Percentiles rank a stretch among this genome's conserved stretches.
Evolutionary conservation across 768 basidiomycete species (phyloP).

Genomic region (Lentinula guzmanii): DNA sequence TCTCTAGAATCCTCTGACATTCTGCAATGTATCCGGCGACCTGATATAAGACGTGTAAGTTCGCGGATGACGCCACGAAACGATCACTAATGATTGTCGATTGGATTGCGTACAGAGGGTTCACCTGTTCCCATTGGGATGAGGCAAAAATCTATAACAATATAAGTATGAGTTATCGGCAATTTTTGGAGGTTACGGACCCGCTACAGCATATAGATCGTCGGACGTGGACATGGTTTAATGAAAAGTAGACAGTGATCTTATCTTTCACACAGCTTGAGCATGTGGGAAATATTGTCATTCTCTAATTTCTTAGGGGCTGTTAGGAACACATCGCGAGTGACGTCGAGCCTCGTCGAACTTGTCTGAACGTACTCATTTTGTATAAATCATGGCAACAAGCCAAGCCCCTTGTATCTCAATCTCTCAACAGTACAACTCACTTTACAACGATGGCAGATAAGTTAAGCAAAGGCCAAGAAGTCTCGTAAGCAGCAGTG

Average conservation of each 20-base stretch:
- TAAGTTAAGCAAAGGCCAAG: neutral
- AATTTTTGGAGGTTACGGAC: constrained; percentile 23
- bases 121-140: constrained; percentile 78
- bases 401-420: too few species aligned
- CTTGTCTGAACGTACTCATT: neutral
- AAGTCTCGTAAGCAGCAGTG: neutral
- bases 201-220: constrained; percentile 79
- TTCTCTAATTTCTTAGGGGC: too few species aligned
- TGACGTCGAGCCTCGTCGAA: neutral
- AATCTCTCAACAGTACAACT: too few species aligned
- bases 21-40: constrained; percentile 77
- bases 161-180: neutral
- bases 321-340: neutral
- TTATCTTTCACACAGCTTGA: neutral
- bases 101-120: constrained; percentile 47
- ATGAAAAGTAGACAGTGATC: neutral
- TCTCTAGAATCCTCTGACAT: constrained; percentile 78
- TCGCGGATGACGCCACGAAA: neutral
- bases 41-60: constrained; percentile 22
- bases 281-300: neutral
- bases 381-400: too few species aligned
- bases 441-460: neutral
- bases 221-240: neutral
- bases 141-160: constrained; percentile 70
- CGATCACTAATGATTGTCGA: neutral